Evolutionary conservation across 2,329 filamentous ascomycete species (phyloP), one percentile per base, ranked within the genome.

Genomic region (Curvularia sp.): DNA sequence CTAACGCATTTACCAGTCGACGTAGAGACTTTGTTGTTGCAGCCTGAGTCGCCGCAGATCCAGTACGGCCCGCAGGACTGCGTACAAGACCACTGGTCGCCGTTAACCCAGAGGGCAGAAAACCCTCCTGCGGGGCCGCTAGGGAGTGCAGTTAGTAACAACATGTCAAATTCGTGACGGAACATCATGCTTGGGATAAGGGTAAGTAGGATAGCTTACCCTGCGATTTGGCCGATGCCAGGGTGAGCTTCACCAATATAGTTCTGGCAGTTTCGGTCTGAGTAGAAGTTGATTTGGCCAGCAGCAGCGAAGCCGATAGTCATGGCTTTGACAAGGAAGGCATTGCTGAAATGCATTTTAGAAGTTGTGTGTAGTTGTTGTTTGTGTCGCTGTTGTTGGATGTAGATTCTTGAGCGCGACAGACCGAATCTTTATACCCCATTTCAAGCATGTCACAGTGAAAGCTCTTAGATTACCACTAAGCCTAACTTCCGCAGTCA

Each of bases 251-350:
- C 49, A 19, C 64, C 64, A 32, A 66, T 64, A 55, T 66, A 66
- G 49, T 64, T 63, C 15, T 63, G 38, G 50, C 64, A 64, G 38
- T 63, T 63, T 8, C 54, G 59, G 50, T 66, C 61, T 7, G 59
- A 64, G 50, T 66, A 66, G 28, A 66, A 66, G 47, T 66, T 66
- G 5, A 66, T 59, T n/a, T 66, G 61, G 32, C 61, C 64, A 8
- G 64, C 64, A 4, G 61, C 50, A 7, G 47, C 59, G 5, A 56
- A 49, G 42, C 57, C 18, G 1, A 62, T 28, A 49, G 32, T 38
- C 8, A 53, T 55, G 7, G 62, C 38, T n/a, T 49, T 51, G 25
- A 46, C 54, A 21, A 64, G 43, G 27, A 59, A 12, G 23, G 52
- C 3, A 36, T 30, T 52, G 1, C 45, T 25, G 28, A 36, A 36